These are phyloP conservation scores for Phyllostachys edulis DNA, from an alignment of 176 grass and related monocot genomes.

Conservation along the genomic window DNA sequence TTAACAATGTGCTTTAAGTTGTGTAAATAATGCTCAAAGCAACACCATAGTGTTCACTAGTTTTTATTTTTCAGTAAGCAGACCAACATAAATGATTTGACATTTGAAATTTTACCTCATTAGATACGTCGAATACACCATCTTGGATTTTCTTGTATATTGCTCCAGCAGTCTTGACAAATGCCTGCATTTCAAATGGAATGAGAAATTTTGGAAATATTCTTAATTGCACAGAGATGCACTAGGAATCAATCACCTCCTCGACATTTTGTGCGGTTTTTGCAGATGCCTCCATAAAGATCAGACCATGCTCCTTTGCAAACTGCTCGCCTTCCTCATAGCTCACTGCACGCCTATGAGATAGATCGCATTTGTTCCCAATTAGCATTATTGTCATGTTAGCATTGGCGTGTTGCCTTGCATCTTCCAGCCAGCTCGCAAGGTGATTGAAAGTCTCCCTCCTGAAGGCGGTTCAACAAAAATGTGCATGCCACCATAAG, in stretches of 20 bases:
- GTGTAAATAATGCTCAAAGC: neutral
- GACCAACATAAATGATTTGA: neutral
- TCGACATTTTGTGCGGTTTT: constrained; percentile 71
- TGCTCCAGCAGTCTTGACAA: constrained; percentile 64
- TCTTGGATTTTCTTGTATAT: constrained; percentile 87
- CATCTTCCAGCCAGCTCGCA: constrained; percentile 78
- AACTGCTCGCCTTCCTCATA: constrained; percentile 79
- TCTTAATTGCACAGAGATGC: neutral
- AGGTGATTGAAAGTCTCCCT: constrained; percentile 89
- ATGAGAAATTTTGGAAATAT: neutral
- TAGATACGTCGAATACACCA: constrained; percentile 79
- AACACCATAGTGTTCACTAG: neutral
- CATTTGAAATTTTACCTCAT: constrained; percentile 48
- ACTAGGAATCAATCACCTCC: constrained; percentile 44
- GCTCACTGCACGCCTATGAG: constrained; percentile 71
- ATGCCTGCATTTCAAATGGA: constrained; percentile 42
- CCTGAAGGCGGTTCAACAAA: constrained; percentile 27
- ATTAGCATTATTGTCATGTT: constrained; percentile 83
- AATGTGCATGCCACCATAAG: neutral
- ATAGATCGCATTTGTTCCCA: constrained; percentile 71
- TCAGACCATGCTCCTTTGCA: constrained; percentile 68
- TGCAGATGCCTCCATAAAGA: constrained; percentile 85
- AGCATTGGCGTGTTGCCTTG: constrained; percentile 69
- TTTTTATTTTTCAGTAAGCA: neutral
- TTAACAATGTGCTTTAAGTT: constrained; percentile 9